Conservation (phyloP, 257 asterid genomes). For the Capsicum baccatum region DNA sequence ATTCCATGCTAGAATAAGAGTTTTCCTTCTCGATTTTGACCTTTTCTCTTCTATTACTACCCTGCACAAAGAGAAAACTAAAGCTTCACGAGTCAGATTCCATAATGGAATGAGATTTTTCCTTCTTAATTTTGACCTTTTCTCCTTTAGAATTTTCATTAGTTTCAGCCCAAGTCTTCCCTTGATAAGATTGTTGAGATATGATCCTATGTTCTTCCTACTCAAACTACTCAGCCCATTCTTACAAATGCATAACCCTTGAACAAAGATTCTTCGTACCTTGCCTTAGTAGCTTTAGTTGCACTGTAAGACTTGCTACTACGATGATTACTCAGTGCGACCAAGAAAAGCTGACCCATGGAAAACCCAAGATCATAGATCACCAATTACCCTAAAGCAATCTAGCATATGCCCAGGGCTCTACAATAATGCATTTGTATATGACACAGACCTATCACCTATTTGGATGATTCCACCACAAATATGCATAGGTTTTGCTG, state of each 20-base stretch:
- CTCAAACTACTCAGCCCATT: too few species aligned
- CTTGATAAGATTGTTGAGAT: too few species aligned
- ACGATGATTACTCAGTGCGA: constrained; percentile 56
- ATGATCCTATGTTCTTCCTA: too few species aligned
- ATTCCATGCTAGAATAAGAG: constrained; percentile 88
- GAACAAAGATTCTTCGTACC: too few species aligned
- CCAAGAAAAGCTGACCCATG: constrained; percentile 41
- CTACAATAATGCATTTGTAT: constrained; percentile 46
- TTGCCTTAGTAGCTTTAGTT: constrained; percentile 25
- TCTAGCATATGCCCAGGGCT: constrained; percentile 34
- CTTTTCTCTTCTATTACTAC: constrained; percentile 54
- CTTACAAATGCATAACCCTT: too few species aligned
- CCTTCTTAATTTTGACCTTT: constrained; percentile 75
- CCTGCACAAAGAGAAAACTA: constrained; percentile 75
- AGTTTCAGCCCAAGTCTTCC: too few species aligned
- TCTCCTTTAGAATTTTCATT: constrained; percentile 43
- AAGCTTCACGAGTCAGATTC: constrained; percentile 87
- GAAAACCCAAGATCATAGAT: constrained; percentile 39
- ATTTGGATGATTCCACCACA: constrained; percentile 46
- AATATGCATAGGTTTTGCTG: constrained; percentile 44
- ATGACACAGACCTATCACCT: constrained; percentile 62
- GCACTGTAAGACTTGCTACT: constrained; percentile 56
- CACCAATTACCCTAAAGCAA: constrained; percentile 41
- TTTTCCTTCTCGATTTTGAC: constrained; percentile 82
- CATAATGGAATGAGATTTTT: constrained; percentile 84